A percentile compares a stretch with the other conserved stretches of the same genome.
These are phyloP conservation scores for Sporisorium exsertum DNA, from an alignment of 1,284 basidiomycete genomes.

Conservation along the genomic window DNA sequence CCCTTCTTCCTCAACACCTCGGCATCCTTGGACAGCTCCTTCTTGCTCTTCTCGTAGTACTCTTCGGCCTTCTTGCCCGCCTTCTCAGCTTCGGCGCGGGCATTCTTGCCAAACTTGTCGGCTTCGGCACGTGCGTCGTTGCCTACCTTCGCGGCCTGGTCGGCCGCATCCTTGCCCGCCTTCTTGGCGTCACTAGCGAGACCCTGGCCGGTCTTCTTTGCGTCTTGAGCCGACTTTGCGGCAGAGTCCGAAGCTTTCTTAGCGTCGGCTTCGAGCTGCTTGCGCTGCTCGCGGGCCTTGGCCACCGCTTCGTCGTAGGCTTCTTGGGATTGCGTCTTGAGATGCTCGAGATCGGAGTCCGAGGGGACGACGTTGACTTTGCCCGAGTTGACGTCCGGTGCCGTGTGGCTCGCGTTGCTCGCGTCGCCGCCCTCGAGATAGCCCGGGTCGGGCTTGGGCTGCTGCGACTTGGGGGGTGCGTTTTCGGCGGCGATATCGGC, in stretches of 20 bases:
- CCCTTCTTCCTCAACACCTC: conserved; percentile 45
- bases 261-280: conserved; percentile 45
- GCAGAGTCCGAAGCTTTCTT: conserved; percentile 35
- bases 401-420: conserved; percentile 12
- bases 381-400: conserved; percentile 53
- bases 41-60: conserved; percentile 45
- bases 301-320: conserved; percentile 46
- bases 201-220: conserved; percentile 21
- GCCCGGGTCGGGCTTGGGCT: conserved; percentile 52
- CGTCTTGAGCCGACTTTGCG: conserved; percentile 27
- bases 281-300: conserved; percentile 44
- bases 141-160: conserved; percentile 24
- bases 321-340: conserved; percentile 58
- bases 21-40: conserved; percentile 48
- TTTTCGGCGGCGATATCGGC: conserved; percentile 55
- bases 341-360: conserved; percentile 50
- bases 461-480: conserved; percentile 47
- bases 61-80: conserved; percentile 47
- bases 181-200: conserved; percentile 31
- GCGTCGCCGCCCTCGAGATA: conserved; percentile 46
- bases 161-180: conserved; percentile 23
- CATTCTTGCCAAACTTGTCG: conserved; percentile 46
- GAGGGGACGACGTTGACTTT: conserved; percentile 58
- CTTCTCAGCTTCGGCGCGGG: conserved; percentile 39
- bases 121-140: conserved; percentile 23